These are phyloP conservation scores for Emiliania huxleyi DNA, from an alignment of 78 protist genomes.

Conservation along the genomic window DNA sequence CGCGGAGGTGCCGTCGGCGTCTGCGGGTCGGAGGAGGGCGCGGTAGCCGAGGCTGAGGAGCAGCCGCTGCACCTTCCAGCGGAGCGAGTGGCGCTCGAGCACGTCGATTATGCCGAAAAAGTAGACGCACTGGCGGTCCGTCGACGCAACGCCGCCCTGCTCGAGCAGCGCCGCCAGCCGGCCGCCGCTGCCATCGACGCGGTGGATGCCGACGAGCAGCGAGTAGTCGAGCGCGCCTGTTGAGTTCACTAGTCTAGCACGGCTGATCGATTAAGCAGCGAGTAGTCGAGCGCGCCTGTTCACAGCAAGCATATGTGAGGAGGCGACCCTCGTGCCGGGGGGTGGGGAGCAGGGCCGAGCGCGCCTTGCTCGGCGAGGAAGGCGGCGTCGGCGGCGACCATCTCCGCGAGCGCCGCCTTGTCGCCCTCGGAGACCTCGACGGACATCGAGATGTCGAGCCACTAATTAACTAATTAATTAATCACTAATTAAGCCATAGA, in stretches of 20 bases:
- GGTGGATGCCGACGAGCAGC: not conserved
- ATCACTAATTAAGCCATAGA: no score
- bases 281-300: no score
- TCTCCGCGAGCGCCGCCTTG: not conserved
- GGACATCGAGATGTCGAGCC: not conserved
- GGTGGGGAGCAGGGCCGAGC: no score
- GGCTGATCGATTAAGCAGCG: no score
- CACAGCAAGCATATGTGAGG: no score
- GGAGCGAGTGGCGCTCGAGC: not conserved
- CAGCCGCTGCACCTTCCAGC: not conserved
- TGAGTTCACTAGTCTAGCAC: no score
- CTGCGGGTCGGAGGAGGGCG: not conserved
- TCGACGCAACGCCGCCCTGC: not conserved
- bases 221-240: not conserved
- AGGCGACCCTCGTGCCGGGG: no score
- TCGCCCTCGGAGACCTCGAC: not conserved
- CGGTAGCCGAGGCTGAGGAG: not conserved
- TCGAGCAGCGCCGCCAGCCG: not conserved
- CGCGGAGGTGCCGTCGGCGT: constrained; percentile 3
- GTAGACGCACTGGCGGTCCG: not conserved
- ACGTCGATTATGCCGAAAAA: not conserved
- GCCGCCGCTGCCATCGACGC: not conserved
- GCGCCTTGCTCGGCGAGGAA: not conserved
- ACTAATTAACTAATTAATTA: no score
- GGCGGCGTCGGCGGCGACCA: not conserved